Conservation (phyloP, 345 rosid species). For the Eucalyptus rudis region DNA sequence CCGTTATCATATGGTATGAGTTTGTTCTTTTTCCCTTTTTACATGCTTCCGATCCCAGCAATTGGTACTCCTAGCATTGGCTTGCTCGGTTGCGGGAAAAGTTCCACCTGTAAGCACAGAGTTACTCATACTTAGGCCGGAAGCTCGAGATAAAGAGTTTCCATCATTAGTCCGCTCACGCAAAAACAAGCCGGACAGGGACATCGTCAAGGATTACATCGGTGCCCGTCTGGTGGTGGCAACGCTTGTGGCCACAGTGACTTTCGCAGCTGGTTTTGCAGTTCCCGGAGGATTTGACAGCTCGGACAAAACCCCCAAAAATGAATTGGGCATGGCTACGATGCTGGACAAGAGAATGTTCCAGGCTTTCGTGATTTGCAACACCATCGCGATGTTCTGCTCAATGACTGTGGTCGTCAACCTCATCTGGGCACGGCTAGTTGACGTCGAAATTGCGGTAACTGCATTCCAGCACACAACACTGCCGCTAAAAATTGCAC, state of each 20-base stretch:
- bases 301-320: fast-evolving
- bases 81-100: fast-evolving
- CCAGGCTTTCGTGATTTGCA: not conserved
- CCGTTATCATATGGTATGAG: not conserved
- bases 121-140: not conserved
- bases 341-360: not conserved
- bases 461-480: fast-evolving
- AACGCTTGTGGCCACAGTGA: not conserved
- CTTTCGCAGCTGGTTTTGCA: not conserved
- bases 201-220: not conserved
- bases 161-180: fast-evolving
- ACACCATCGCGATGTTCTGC: not conserved
- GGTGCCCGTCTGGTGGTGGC: not conserved
- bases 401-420: not conserved
- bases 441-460: fast-evolving
- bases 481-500: not conserved
- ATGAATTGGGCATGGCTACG: not conserved
- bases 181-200: fast-evolving
- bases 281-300: not conserved
- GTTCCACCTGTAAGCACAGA: fast-evolving
- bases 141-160: not conserved
- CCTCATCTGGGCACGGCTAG: not conserved
- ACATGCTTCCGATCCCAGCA: not conserved
- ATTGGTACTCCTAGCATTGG: fast-evolving
- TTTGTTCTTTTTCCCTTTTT: fast-evolving